Evolutionary conservation across 1,284 basidiomycete species (phyloP), one percentile per base, ranked within the genome.

Genomic region (Coniferiporia weirii): DNA sequence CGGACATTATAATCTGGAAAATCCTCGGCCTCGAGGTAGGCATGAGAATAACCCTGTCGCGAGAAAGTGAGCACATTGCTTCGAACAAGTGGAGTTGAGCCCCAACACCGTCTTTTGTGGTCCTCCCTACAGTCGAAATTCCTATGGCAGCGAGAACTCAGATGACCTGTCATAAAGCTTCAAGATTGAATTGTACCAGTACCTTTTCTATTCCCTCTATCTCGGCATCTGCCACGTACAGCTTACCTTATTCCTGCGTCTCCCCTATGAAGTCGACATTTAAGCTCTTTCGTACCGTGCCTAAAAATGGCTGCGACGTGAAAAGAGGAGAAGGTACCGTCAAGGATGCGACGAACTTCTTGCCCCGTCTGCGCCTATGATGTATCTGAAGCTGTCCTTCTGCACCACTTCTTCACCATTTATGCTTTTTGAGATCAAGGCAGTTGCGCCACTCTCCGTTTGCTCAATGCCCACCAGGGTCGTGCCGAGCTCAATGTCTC

Each of bases 251-350:
- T 4, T 68, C 66, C 38, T 66, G 67, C 0, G 73, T 75, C 60
- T 82, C 76, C 0, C 81, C 81, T 0, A 77, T 56, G 60, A 82
- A 81, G 0, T 70, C 61, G 22, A 81, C 61, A 0, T 74, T 75
- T 7, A 79, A 70, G 34, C 70, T 67, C 59, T 80, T 79, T 27
- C 72, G 61, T 17, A 65, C 63, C 19, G 65, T 56, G 35, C 72
- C 71, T 72, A 38, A 20, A 40, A 36, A 9, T 20, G 12, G 10
- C 40, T 43, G 19, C 20, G 7, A 35, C n/a, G 1, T 7, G n/a
- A 10, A 46, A 45, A 22, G 36, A 36, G 15, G 4, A 35, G 43
- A n/a, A 38, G 6, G 19, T n/a, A 5, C 12, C 27, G 36, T 36
- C 20, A 44, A 19, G 9, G 7, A 9, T 5, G 38, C 6, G 40